Base-by-base conservation (phyloP, 345 rosid genomes). In the Melaleuca quinquenervia region DNA sequence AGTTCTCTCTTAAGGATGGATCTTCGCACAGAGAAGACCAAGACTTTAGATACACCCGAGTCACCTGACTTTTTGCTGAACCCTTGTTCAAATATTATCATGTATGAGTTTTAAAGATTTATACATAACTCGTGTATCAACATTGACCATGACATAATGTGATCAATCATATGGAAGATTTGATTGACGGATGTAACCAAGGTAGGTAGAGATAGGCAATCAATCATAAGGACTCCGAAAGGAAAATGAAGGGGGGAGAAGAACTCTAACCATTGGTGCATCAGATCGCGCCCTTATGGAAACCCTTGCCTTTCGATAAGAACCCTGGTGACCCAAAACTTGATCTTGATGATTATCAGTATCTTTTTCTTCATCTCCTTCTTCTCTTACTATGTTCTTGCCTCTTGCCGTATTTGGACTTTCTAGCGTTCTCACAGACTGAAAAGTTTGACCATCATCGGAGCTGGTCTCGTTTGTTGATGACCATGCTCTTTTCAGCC, bases 251-350 rank as follows among this genome's bases (percentile, higher is more conserved):
- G 6, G 27, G 48, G 48, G 48, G 32, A 70, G 80, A 70, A 70
- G 36, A 41, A 52, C 52, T 82, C 86, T 85, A 32, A 93, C 94
- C 91, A 89, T 41, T 21, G 93, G 92, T 45, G 93, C 92, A 85
- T 93, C 95, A 11, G 93, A 70, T 88, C 93, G 90, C 1, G 93
- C 93, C 88, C 95, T 83, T 44, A 94, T 92, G 6, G 96, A 94
- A 86, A 93, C 96, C 87, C 96, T 91, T 74, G 96, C 91, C 89
- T 90, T 93, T 88, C 91, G 86, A 52, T 84, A 93, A 14, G 96
- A 88, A 89, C 92, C 87, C 93, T 86, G 44, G 16, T 36, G 52
- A 82, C 52, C 36, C 7, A 16, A 52, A 5, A 11, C 75, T 2
- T 75, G 56, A 9, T 60, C 87, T 32, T 18, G 70, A 53, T 48